Evolutionary conservation across 2,329 filamentous ascomycete species (phyloP).

Genomic region (Penicillium sp.): DNA sequence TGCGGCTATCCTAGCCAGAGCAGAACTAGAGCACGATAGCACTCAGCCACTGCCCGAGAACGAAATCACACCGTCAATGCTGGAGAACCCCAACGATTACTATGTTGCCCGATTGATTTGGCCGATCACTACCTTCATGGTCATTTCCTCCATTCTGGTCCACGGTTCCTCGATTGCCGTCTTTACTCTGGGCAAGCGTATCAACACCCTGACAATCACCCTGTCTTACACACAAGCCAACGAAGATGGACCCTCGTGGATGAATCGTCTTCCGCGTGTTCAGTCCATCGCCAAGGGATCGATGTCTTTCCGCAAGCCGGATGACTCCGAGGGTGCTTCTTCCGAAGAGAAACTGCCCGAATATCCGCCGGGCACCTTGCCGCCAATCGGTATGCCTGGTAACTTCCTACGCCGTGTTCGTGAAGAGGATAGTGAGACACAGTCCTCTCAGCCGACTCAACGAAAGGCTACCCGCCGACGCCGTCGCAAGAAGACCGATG

Average conservation of each 20-base stretch:
- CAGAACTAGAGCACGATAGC: constrained; percentile 73
- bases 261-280: constrained; percentile 79
- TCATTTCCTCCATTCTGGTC: constrained; percentile 88
- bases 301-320: constrained; percentile 66
- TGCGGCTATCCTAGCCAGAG: constrained; percentile 82
- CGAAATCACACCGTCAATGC: constrained; percentile 44
- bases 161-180: constrained; percentile 98
- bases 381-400: constrained; percentile 64
- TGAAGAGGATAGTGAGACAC: constrained; percentile 61
- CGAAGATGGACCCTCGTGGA: constrained; percentile 87
- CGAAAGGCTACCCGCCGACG: constrained; percentile 45
- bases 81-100: constrained; percentile 52
- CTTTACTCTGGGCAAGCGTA: constrained; percentile 94
- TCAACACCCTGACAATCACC: constrained; percentile 91
- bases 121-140: constrained; percentile 91
- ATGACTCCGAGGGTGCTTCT: constrained; percentile 60
- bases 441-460: constrained; percentile 52
- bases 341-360: constrained; percentile 52
- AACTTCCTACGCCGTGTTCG: constrained; percentile 74
- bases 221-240: constrained; percentile 91
- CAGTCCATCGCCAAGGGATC: constrained; percentile 76
- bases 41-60: constrained; percentile 66
- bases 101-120: constrained; percentile 80
- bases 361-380: constrained; percentile 64
- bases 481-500: constrained; percentile 61